Evolutionary conservation across 345 rosid species (phyloP).

Genomic region (Gynandropsis gynandra): DNA sequence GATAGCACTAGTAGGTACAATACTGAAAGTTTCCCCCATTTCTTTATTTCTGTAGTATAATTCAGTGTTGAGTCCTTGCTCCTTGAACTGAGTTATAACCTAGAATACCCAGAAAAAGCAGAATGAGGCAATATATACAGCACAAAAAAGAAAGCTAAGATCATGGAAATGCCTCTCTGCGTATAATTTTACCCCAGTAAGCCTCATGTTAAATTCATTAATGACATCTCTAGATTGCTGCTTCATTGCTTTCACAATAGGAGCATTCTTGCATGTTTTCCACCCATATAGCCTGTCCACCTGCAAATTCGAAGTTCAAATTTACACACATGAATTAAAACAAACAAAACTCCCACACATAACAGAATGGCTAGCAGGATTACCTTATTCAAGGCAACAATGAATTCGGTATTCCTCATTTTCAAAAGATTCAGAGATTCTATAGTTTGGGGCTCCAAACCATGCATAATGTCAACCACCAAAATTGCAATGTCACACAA

Average conservation of each 20-base stretch:
- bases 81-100: slow-evolving; percentile 74
- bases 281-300: slow-evolving; percentile 93
- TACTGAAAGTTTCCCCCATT: slow-evolving; percentile 69
- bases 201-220: slow-evolving; percentile 67
- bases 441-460: slow-evolving; percentile 84
- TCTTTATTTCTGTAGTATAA: slow-evolving; percentile 83
- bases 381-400: slow-evolving; percentile 92
- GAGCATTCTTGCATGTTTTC: slow-evolving; percentile 72
- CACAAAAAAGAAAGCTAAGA: slow-evolving; percentile 7
- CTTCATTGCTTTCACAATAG: slow-evolving; percentile 61
- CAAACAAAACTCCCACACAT: slow-evolving; percentile 5
- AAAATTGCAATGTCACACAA: slow-evolving; percentile 93
- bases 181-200: slow-evolving; percentile 40
- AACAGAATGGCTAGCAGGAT: slow-evolving; percentile 19
- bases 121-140: slow-evolving; percentile 1
- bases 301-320: slow-evolving; percentile 33
- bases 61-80: slow-evolving; percentile 88
- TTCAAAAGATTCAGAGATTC: slow-evolving; percentile 85
- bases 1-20: slow-evolving; percentile 93
- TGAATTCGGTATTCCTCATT: slow-evolving; percentile 83
- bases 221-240: slow-evolving; percentile 60
- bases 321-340: neutral
- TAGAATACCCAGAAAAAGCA: slow-evolving; percentile 22
- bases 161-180: slow-evolving; percentile 1
- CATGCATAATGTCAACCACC: slow-evolving; percentile 96